Evolutionary conservation across 140 eudicot species (phyloP), one percentile per base, ranked within the genome.

Genomic region (Flaveria floridana): DNA sequence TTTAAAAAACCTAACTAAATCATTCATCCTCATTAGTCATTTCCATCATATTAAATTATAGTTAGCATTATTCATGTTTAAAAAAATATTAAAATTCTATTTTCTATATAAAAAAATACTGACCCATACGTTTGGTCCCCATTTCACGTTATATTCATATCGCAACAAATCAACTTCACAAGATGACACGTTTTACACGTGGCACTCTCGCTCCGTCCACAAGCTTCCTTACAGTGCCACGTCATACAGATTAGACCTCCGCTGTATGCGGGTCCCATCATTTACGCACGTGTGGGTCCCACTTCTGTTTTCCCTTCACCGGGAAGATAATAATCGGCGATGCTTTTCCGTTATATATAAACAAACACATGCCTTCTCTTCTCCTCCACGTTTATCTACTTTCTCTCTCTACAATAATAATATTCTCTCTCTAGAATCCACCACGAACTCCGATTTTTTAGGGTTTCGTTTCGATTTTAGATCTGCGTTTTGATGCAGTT

Each of bases 401-500:
- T n/a, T 79, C 37, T 50, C 77, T 67, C 78, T 67, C 68, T 46
- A 78, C 7, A 73, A 41, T 46, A 19, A 61, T 47, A 62, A 41
- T 30, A 34, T 19, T 47, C 68, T 78, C 82, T 78, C 82, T 78
- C 78, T 78, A 34, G 46, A 63, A 62, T 62, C 47, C 19, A 42
- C 14, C 28, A 70, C 70, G 26, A 63, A 78, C 64, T 37, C 63
- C 72, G 63, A 65, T 0, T 53, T 67, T 46, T 67, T 57, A 58
- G 80, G 72, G 70, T 47, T 80, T 48, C 76, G 7, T 46, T 74
- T 68, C 65, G 16, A 42, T 67, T 18, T 48, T 74, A 64, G 78
- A 81, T 75, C 84, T 81, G 84, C 65, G 48, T 59, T 74, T 80
- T 68, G 77, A 67, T 74, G 63, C 55, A 47, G 55, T 75, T 68